Conservation (phyloP, 2,329 filamentous ascomycete genomes). For the Colletotrichum musicola region DNA sequence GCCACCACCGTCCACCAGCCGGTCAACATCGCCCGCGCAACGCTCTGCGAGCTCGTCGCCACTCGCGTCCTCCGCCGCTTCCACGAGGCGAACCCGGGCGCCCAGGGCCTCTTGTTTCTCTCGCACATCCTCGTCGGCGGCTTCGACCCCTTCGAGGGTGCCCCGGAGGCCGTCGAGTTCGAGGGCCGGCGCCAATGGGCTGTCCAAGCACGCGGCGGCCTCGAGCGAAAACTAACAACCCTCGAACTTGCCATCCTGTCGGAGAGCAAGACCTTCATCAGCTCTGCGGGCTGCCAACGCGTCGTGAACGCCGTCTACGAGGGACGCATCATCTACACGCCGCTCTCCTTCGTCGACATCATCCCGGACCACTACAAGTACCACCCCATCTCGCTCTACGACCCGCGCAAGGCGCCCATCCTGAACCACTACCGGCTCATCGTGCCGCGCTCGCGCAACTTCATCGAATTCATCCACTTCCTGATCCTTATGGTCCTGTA, state of each 20-base stretch:
- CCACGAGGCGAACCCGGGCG: slow-evolving; percentile 75
- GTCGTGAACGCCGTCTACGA: slow-evolving; percentile 79
- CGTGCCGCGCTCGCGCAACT: slow-evolving; percentile 75
- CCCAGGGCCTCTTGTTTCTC: slow-evolving; percentile 72
- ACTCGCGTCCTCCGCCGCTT: slow-evolving; percentile 75
- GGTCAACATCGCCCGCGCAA: slow-evolving; percentile 75
- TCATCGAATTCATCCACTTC: slow-evolving; percentile 76
- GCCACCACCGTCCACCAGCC: slow-evolving; percentile 75
- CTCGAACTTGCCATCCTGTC: slow-evolving; percentile 80
- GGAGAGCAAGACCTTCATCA: slow-evolving; percentile 76
- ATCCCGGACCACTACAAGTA: slow-evolving; percentile 80
- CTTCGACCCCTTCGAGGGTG: slow-evolving; percentile 79
- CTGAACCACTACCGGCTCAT: slow-evolving; percentile 80
- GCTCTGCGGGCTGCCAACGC: slow-evolving; percentile 75
- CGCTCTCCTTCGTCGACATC: slow-evolving; percentile 78
- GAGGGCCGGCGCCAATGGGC: slow-evolving; percentile 50
- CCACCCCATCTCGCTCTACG: slow-evolving; percentile 77
- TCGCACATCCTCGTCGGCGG: slow-evolving; percentile 78
- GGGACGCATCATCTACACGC: slow-evolving; percentile 78
- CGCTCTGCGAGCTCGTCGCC: slow-evolving; percentile 77
- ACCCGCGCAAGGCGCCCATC: slow-evolving; percentile 73
- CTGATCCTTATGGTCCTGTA: slow-evolving; percentile 73
- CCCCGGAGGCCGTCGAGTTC: slow-evolving; percentile 67
- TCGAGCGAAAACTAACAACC: slow-evolving; percentile 72
- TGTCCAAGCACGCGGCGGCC: slow-evolving; percentile 52